Evolutionary conservation across 225 moss, liverwort and hornwort genomes (phyloP), one percentile per base, ranked within the genome.

Genomic region (Bryoerythrophyllum caledonicum): DNA sequence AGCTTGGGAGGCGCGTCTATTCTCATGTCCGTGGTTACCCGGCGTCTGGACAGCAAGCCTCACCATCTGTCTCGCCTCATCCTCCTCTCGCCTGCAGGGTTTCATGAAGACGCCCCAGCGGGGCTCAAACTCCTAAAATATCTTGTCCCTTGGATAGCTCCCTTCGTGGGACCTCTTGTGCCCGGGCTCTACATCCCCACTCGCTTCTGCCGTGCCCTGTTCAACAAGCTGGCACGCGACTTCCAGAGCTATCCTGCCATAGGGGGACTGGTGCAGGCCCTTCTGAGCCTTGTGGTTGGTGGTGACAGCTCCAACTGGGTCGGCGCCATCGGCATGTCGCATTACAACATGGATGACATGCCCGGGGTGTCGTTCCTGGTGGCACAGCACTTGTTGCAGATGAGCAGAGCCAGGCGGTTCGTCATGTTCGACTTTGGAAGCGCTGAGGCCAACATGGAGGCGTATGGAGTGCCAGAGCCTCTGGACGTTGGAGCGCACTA

Each of bases 341-440:
- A 94, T 57, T 94, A 94, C 67, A 94, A 91, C 71, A 91, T 94
- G 94, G 84, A 94, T 32, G 91, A 94, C 74, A 94, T 94, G 94
- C 94, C 91, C 6, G 92, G 92, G 12, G 74, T 94, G 66, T 88
- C 89, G 35, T 86, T 84, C n/a, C 74, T 81, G 40, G 90, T 90
- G 16, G 89, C 67, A 12, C 81, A 87, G 34, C 94, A 92, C 79
- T 83, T 94, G 23, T 71, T 78, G 25, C 94, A 94, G 71, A 89
- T 94, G 92, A 83, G 81, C 88, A 81, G 86, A 19, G 74, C 67
- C 37, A 92, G 85, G 59, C 77, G 69, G 23, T 92, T 92, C 60
- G 73, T 56, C n/a, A 86, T 94, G 86, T 94, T 78, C 37, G 79
- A 94, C 57, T 87, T 87, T 63, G 92, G 94, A 21, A 86, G 75